These are phyloP conservation scores for Apiospora saccharicola DNA, from an alignment of 2,329 filamentous ascomycete genomes.

Conservation along the genomic window DNA sequence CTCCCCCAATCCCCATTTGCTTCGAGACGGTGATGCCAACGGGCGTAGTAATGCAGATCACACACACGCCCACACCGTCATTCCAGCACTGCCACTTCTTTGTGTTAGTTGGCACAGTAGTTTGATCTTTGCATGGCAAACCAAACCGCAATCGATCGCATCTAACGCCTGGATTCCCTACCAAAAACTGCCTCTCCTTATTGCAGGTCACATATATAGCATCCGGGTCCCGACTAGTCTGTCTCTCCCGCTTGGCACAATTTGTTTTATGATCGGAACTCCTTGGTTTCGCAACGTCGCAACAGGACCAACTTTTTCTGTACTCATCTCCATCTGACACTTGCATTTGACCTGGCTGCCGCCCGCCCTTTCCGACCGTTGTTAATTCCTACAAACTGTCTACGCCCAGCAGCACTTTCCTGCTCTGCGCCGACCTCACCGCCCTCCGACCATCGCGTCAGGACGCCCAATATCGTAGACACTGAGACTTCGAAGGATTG, in stretches of 20 bases:
- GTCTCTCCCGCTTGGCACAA: slow-evolving; percentile 2
- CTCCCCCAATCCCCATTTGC: neutral
- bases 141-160: neutral
- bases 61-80: neutral
- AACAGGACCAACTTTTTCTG: slow-evolving; percentile 1
- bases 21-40: slow-evolving; percentile 13
- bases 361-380: neutral
- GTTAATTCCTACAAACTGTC: neutral
- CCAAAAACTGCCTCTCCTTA: neutral
- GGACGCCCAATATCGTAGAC: neutral
- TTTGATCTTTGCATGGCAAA: neutral
- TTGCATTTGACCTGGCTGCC: neutral
- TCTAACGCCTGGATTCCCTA: neutral
- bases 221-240: neutral
- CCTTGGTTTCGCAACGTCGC: slow-evolving; percentile 19
- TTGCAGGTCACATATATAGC: slow-evolving; percentile 5
- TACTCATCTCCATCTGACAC: neutral
- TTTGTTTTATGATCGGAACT: slow-evolving; percentile 14
- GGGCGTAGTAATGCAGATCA: neutral
- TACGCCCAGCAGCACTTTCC: neutral
- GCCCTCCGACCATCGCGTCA: neutral
- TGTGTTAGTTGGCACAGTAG: neutral
- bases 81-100: neutral
- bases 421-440: neutral
- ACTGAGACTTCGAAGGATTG: neutral